Base-by-base conservation (phyloP, 2,329 filamentous ascomycete genomes). In the Hortaea sp. region DNA sequence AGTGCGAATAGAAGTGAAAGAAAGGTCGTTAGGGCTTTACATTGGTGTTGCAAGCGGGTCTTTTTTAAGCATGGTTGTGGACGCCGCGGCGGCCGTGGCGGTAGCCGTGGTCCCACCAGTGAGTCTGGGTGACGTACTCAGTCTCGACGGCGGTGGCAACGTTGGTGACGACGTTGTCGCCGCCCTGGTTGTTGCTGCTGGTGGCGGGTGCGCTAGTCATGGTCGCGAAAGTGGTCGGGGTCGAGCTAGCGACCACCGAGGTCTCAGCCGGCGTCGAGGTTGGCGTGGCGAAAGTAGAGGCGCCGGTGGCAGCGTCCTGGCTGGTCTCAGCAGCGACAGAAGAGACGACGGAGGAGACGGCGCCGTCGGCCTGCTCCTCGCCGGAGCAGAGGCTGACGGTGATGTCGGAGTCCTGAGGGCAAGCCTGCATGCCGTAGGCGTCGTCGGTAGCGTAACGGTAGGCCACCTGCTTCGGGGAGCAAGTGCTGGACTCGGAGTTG, bases 401-500 rank as follows among this genome's bases (percentile, higher is more conserved):
- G 55, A 66, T 63, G 49, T 51, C 52, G 34, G 59, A 49, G 43
- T 58, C 54, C 20, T 55, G 47, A 13, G 51, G 40, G 55, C 63
- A 65, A n/a, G 56, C 53, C 54, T 66, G 64, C 64, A 64, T 64
- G 46, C 64, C 64, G 42, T 64, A 62, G 47, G 61, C 61, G 48
- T 66, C 64, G 49, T 66, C 64, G 46, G 62, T 66, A 30, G 63
- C 53, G 55, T 65, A 65, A 40, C 58, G 58, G 57, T 66, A 66
- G 45, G 63, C 63, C 38, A 56, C 51, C 50, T 65, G 61, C 53
- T 59, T 60, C 31, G 61, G 61, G 27, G 41, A 43, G 55, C 58
- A 59, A 38, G 44, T 47, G 49, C 52, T 51, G 32, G 45, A 34
- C 39, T 50, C 45, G 44, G 54, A 51, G 41, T 44, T 47, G 42